Evolutionary conservation across 345 rosid genomes (phyloP).

Genomic region (Salix udensis): DNA sequence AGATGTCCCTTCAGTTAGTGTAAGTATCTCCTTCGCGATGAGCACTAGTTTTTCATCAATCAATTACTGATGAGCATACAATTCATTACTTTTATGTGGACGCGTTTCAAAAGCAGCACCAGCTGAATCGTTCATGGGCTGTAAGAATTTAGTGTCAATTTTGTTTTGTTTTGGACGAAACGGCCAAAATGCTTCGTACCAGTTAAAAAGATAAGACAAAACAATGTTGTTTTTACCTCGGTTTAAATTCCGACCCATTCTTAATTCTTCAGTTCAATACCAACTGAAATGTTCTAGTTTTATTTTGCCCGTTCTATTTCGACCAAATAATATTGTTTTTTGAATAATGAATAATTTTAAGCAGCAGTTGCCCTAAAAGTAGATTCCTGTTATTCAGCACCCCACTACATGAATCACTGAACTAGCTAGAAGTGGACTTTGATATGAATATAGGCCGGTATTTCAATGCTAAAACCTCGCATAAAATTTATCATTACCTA

Average conservation of each 20-base stretch:
- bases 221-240: no score
- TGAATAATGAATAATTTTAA: no score
- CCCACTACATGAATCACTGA: neutral
- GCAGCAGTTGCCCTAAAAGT: neutral
- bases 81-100: neutral
- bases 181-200: no score
- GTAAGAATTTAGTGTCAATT: neutral
- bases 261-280: no score
- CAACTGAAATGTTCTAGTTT: fast-evolving
- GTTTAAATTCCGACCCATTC: no score
- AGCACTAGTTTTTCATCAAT: neutral
- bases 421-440: neutral
- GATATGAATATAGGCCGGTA: neutral
- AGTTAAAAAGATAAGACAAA: no score
- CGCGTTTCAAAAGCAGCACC: neutral
- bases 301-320: no score
- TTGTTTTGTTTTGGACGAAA: no score
- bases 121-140: neutral
- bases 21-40: slow-evolving; percentile 26
- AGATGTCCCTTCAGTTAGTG: slow-evolving; percentile 82
- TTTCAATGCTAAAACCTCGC: neutral
- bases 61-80: neutral
- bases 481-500: neutral
- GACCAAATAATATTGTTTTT: no score
- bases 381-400: neutral